Percentiles rank a stretch among this genome's conserved stretches.
These are phyloP conservation scores for Backusella parvicylindrica DNA, from an alignment of 192 early-diverging fungal genomes.

Conservation along the genomic window DNA sequence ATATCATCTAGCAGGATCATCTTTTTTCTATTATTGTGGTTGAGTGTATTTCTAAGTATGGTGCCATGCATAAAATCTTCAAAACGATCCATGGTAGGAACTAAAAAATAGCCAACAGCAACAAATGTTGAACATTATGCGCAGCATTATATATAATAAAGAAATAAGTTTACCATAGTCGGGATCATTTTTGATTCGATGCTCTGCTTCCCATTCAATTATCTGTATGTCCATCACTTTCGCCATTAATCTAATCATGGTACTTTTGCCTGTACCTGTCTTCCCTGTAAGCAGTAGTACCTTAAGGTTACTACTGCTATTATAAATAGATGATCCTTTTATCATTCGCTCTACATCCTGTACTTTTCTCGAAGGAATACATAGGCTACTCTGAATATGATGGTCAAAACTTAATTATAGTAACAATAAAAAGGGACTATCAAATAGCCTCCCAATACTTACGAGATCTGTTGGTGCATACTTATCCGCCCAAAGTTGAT, in stretches of 20 bases:
- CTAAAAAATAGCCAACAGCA: too few species aligned
- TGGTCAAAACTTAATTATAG: not conserved
- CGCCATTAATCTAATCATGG: not conserved
- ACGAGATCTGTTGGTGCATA: not conserved
- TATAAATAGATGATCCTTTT: not conserved
- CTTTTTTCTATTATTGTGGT: not conserved
- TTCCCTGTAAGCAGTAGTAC: not conserved
- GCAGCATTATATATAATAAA: too few species aligned
- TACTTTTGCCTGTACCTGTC: slow-evolving; percentile 7
- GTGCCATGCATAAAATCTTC: not conserved
- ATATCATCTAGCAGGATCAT: slow-evolving; percentile 11
- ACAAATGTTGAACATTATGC: too few species aligned
- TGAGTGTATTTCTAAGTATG: not conserved
- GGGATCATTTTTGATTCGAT: not conserved
- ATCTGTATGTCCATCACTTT: not conserved
- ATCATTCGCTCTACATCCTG: not conserved
- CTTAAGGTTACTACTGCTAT: not conserved
- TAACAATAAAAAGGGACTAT: not conserved
- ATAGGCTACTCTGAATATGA: not conserved
- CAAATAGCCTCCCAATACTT: not conserved
- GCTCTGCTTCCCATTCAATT: slow-evolving; percentile 4
- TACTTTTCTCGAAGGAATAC: not conserved
- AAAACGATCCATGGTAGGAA: not conserved
- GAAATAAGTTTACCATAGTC: not conserved
- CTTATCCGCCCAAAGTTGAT: not conserved